These are phyloP conservation scores for Aspergillus asperescens DNA, from an alignment of 495 filamentous ascomycete genomes.

Conservation along the genomic window DNA sequence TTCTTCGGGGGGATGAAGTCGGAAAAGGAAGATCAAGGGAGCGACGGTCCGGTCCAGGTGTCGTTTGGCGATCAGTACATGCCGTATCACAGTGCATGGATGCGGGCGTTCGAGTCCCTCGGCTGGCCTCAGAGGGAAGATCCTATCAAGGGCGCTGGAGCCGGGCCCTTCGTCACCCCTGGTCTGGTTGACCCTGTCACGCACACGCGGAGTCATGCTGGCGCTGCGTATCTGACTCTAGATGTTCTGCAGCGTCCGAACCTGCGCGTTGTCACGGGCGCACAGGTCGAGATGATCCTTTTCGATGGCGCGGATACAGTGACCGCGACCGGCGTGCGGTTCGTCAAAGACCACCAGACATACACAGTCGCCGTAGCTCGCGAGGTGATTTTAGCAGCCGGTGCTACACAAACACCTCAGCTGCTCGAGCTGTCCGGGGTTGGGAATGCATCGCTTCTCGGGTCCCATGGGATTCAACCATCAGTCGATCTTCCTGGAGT, in stretches of 20 bases:
- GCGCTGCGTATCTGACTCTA: constrained; percentile 42
- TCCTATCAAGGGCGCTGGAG: not conserved
- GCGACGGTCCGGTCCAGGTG: constrained; percentile 40
- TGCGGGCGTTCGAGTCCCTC: constrained; percentile 39
- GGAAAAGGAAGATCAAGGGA: constrained; percentile 30
- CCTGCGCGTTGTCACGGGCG: constrained; percentile 42
- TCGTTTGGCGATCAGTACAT: constrained; percentile 34
- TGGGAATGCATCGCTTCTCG: constrained; percentile 29
- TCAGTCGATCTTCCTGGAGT: constrained; percentile 28
- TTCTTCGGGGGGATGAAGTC: not conserved
- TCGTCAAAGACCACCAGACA: constrained; percentile 13
- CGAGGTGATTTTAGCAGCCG: constrained; percentile 26
- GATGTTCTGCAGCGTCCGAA: constrained; percentile 40
- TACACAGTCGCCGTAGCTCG: constrained; percentile 30
- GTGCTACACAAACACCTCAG: constrained; percentile 7
- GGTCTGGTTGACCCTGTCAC: constrained; percentile 36
- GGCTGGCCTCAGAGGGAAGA: constrained; percentile 29
- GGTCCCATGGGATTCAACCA: constrained; percentile 24
- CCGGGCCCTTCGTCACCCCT: constrained; percentile 7
- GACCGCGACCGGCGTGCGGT: constrained; percentile 25
- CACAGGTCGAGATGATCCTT: constrained; percentile 42
- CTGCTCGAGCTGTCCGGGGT: constrained; percentile 53
- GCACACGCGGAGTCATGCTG: constrained; percentile 43
- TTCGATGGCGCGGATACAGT: constrained; percentile 14
- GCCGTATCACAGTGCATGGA: constrained; percentile 44